These are phyloP conservation scores for Phytophthora citrophthora DNA, from an alignment of 352 stramenopile genomes.

Conservation along the genomic window DNA sequence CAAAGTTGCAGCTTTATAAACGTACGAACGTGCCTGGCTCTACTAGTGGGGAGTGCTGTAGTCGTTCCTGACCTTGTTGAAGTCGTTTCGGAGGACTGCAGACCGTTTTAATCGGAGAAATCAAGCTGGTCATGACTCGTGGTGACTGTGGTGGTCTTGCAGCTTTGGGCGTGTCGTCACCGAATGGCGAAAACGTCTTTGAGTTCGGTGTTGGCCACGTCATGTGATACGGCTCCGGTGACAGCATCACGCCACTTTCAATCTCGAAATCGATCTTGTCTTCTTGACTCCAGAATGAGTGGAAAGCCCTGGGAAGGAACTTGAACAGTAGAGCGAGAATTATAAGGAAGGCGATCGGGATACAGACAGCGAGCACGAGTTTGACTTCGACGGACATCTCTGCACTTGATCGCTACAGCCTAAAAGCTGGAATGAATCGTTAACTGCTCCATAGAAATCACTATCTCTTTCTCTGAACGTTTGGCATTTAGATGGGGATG, in stretches of 20 bases:
- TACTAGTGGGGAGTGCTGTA: slow-evolving; percentile 11
- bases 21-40: neutral
- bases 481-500: no score
- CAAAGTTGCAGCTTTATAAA: neutral
- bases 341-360: slow-evolving; percentile 42
- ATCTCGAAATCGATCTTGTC: slow-evolving; percentile 29
- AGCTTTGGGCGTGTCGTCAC: slow-evolving; percentile 1
- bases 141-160: slow-evolving; percentile 25
- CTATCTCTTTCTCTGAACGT: neutral
- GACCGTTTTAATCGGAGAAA: slow-evolving; percentile 32
- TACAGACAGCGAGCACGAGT: slow-evolving; percentile 22
- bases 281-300: slow-evolving; percentile 12
- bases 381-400: slow-evolving; percentile 12
- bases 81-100: slow-evolving; percentile 31
- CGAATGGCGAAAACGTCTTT: slow-evolving; percentile 20
- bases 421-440: slow-evolving; percentile 27
- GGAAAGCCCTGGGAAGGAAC: slow-evolving; percentile 24
- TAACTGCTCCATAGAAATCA: slow-evolving; percentile 16
- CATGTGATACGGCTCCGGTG: slow-evolving; percentile 36
- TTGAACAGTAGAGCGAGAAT: slow-evolving; percentile 45
- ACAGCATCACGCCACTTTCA: slow-evolving; percentile 11
- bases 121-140: slow-evolving; percentile 34
- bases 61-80: slow-evolving; percentile 9
- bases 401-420: slow-evolving; percentile 7
- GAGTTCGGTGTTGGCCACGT: slow-evolving; percentile 27